Evolutionary conservation across 306 rosid genomes (phyloP), one percentile per base, ranked within the genome.

Genomic region (Vigna trinervia): DNA sequence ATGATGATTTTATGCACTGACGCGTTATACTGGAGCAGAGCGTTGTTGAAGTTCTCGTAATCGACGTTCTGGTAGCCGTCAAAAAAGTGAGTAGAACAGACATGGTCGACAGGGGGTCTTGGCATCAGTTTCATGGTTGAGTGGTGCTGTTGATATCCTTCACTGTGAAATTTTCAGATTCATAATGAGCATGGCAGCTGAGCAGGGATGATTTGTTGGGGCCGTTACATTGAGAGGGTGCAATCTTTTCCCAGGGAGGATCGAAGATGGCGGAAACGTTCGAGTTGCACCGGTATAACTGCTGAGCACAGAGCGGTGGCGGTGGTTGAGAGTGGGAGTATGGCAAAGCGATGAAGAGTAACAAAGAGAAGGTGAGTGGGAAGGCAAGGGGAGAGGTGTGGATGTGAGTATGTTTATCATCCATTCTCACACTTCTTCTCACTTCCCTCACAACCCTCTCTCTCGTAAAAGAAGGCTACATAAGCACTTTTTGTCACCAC

Each of bases 241-340:
- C 6, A 5, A 19, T 0, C 0, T 1, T 13, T 1, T 53, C 85
- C 90, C 88, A 87, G 68, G 90, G 90, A 1, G 93, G 93, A 54
- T 81, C 87, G 0, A 0, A 2, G 4, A 88, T 69, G 73, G 47
- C 22, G 5, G 6, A 0, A 1, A 89, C 1, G 0, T 0, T 0
- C 17, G 0, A 1, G 45, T 87, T 90, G 11, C 92, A 89, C 5
- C 2, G 15, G 87, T 76, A 87, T 0, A 5, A 5, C 1, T 1
- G 0, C 2, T 46, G 1, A 5, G 0, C 0, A 9, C 12, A 2
- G 1, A 5, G 52, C 12, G 52, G 3, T 26, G 28, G 3, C 28
- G 28, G 52, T 47, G 53, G 8, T 1, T 46, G 12, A 38, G 15
- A 32, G 13, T 32, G 17, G 12, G 77, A 69, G 6, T 6, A 28